Conservation (phyloP, 1,284 basidiomycete species). For the Bondarzewia mesenterica region DNA sequence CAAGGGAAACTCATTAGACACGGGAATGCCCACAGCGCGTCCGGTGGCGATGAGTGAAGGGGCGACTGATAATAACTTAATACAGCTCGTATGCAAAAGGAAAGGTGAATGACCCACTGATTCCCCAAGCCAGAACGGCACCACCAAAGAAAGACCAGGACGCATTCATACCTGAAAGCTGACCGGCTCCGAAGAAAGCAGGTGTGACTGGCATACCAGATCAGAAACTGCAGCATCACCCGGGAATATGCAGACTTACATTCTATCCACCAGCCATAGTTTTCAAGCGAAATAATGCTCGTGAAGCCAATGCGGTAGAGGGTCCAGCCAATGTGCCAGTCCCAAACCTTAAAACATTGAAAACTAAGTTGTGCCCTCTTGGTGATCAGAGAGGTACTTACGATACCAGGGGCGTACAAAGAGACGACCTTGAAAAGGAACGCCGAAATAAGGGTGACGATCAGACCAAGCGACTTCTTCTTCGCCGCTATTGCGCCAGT, state of each 20-base stretch:
- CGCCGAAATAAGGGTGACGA: conserved; percentile 38
- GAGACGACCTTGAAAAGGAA: conserved; percentile 50
- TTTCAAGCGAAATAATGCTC: conserved; percentile 50
- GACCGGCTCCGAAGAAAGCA: conserved; percentile 62
- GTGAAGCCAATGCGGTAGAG: conserved; percentile 55
- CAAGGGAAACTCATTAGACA: conserved; percentile 35
- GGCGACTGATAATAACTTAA: conserved; percentile 41
- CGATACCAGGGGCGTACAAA: conserved; percentile 52
- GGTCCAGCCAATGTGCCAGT: conserved; percentile 66
- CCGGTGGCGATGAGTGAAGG: conserved; percentile 49
- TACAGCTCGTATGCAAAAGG: conserved; percentile 2
- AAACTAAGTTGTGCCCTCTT: neutral
- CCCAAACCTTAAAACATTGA: conserved; percentile 33
- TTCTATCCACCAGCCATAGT: conserved; percentile 47
- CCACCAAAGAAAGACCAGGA: conserved; percentile 59
- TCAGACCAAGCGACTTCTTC: conserved; percentile 49
- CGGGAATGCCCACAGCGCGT: conserved; percentile 33
- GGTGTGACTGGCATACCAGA: conserved; percentile 47
- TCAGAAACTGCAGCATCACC: conserved; percentile 4
- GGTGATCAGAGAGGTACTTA: neutral
- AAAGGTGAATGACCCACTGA: conserved; percentile 36
- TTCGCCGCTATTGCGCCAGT: conserved; percentile 41
- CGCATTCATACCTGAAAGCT: conserved; percentile 59
- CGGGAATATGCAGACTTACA: conserved; percentile 22
- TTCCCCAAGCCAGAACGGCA: conserved; percentile 53